Percentiles rank a stretch among this genome's conserved stretches.
phyloP scores from a whole-genome alignment of 805 yeast species.

The Zygosaccharomyces rouxii region DNA sequence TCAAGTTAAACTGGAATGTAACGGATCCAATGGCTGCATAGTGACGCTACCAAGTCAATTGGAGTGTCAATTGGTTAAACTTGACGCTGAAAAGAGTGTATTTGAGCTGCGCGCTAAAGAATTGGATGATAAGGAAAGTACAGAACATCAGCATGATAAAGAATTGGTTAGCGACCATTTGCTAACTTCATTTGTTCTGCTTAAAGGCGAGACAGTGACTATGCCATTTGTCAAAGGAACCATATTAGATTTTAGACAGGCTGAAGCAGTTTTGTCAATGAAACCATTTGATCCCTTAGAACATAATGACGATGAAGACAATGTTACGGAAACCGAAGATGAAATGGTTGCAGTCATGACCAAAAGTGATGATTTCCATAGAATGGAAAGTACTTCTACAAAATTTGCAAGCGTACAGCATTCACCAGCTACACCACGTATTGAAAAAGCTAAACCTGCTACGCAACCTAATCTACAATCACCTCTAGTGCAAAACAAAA shows the following conservation, averaged over 20 bases:
- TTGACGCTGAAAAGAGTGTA: conserved; percentile 16
- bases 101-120: conserved; percentile 24
- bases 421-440: conserved; percentile 18
- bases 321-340: conserved; percentile 37
- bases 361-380: conserved; percentile 20
- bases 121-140: conserved; percentile 4
- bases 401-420: conserved; percentile 12
- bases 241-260: conserved; percentile 54
- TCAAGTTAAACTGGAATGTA: conserved; percentile 55
- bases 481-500: background rate
- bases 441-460: background rate
- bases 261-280: conserved; percentile 52
- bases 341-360: conserved; percentile 30
- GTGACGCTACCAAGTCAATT: conserved; percentile 54
- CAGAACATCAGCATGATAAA: conserved; percentile 10
- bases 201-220: conserved; percentile 56
- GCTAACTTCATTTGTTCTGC: conserved; percentile 37
- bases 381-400: conserved; percentile 17
- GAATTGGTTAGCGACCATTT: conserved; percentile 17
- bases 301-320: conserved; percentile 45
- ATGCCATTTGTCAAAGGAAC: conserved; percentile 63
- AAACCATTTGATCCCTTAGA: conserved; percentile 40
- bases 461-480: background rate
- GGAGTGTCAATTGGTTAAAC: conserved; percentile 32
- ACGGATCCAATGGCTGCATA: conserved; percentile 78